Evolutionary conservation across 208 protist genomes (phyloP).

Genomic region (Naegleria gruberi): DNA sequence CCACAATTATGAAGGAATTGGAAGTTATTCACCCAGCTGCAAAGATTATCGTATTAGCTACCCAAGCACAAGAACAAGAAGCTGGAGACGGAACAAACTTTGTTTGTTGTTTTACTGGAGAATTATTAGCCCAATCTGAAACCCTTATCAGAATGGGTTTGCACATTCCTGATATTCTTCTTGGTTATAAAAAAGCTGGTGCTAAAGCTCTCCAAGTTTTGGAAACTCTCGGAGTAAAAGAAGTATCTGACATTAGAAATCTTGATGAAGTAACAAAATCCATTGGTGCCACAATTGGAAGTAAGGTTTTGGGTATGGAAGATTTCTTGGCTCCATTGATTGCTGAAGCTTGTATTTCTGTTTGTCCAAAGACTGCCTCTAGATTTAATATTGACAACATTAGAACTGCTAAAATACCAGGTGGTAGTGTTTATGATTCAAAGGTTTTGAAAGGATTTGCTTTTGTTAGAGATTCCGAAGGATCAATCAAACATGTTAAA

Average conservation of each 20-base stretch:
- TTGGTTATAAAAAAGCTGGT: conserved; percentile 90
- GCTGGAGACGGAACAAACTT: conserved; percentile 99
- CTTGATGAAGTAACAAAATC: conserved; percentile 49
- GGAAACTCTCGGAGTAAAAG: conserved; percentile 52
- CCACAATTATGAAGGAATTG: conserved; percentile 98
- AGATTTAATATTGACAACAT: conserved; percentile 99
- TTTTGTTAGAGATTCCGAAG: conserved; percentile 81
- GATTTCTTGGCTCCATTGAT: conserved; percentile 84
- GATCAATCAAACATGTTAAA: conserved; percentile 75
- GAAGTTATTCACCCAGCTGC: conserved; percentile 97
- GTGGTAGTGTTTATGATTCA: conserved; percentile 82
- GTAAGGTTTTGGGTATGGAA: conserved; percentile 94
- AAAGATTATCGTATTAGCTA: conserved; percentile 96
- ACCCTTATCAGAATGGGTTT: conserved; percentile 91
- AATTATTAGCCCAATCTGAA: conserved; percentile 94
- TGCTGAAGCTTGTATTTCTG: conserved; percentile 87
- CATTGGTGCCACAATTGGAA: conserved; percentile 71
- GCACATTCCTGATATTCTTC: conserved; percentile 94
- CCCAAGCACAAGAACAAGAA: conserved; percentile 95
- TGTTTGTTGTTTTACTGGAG: conserved; percentile 94
- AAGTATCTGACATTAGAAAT: conserved; percentile 66
- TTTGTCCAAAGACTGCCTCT: conserved; percentile 85
- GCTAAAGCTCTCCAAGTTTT: conserved; percentile 76
- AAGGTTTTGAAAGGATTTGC: conserved; percentile 93
- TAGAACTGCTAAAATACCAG: conserved; percentile 94